phyloP scores from a whole-genome alignment of 192 early-diverging fungal species.

The Chytriomyces sp. region DNA sequence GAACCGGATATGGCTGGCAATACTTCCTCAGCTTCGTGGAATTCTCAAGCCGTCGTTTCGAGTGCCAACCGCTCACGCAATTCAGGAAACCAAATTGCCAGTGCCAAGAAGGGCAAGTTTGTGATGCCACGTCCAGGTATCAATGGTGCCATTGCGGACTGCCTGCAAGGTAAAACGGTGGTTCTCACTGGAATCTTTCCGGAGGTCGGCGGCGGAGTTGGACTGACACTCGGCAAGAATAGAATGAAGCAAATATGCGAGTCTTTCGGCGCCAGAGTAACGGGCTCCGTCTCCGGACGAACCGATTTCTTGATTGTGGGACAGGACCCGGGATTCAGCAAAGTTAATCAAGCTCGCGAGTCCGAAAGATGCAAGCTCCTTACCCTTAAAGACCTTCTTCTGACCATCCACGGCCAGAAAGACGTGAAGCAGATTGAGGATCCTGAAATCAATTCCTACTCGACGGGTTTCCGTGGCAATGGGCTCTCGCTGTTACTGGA shows the following conservation, averaged over 20 bases:
- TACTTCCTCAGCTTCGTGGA: neutral
- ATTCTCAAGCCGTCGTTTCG: neutral
- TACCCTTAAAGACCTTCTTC: neutral
- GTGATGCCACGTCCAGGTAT: neutral
- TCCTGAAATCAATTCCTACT: neutral
- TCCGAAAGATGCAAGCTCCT: neutral
- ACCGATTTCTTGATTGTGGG: conserved; percentile 15
- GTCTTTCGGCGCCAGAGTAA: conserved; percentile 5
- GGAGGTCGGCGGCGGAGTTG: conserved; percentile 16
- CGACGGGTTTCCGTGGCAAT: conserved; percentile 6
- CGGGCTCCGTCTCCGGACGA: conserved; percentile 8
- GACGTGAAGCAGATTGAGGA: neutral
- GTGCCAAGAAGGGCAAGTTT: neutral
- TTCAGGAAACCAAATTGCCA: neutral
- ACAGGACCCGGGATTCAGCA: neutral
- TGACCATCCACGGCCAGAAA: conserved; percentile 1
- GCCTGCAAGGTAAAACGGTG: neutral
- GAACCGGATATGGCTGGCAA: neutral
- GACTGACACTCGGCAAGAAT: conserved; percentile 15
- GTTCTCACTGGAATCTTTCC: conserved; percentile 16
- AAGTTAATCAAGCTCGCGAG: conserved; percentile 12
- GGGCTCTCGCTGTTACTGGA: neutral
- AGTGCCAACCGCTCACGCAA: neutral
- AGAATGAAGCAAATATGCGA: conserved; percentile 4
- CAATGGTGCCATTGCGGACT: neutral